Evolutionary conservation across 768 basidiomycete species (phyloP), one percentile per base, ranked within the genome.

Genomic region (Termitomyces sp.): DNA sequence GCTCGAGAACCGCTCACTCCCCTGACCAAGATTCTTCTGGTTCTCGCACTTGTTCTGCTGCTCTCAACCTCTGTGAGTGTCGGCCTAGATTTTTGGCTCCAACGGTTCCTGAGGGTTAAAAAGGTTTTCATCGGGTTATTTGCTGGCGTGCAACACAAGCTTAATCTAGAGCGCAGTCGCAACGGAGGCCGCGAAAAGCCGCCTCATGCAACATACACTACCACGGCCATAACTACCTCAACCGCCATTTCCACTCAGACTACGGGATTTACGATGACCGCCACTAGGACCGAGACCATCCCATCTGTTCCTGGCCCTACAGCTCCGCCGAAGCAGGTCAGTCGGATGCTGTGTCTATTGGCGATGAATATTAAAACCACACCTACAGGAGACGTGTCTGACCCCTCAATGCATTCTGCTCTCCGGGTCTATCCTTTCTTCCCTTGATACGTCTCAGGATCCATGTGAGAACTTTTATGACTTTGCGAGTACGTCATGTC

Each of bases 381-480:
- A 40, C 60, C 21, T 43, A 45, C 51, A 90, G 85, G 76, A 82
- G 59, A 67, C 79, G 4, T 99, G 97, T 73, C 68, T 90, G 28
- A 85, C 87, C 12, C 67, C 86, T 4, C 80, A 86, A 60, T 99
- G 97, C 67, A 86, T 98, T 50, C 72, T 84, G 35, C 78, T 96
- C 12, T 86, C 96, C 10, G 89, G 92, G 1, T 79, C 85, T 0
- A 89, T 99, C 57, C 73, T 98, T 14, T 82, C 86, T 19, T 84
- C 84, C 0, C 71, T 98, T 21, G 95, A 99, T 66, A 80, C 79
- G 10, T 75, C 84, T 9, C 79, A 88, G 62, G 94, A 98, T 67
- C 97, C 97, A 0, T 99, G 97, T 70, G 91, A 98, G 62, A 88
- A 94, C 71, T 97, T 98, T 69, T 98, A 94, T 66, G 82, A 87